These are phyloP conservation scores for Clitocybe nebularis DNA, from an alignment of 1,284 basidiomycete species.

Conservation along the genomic window DNA sequence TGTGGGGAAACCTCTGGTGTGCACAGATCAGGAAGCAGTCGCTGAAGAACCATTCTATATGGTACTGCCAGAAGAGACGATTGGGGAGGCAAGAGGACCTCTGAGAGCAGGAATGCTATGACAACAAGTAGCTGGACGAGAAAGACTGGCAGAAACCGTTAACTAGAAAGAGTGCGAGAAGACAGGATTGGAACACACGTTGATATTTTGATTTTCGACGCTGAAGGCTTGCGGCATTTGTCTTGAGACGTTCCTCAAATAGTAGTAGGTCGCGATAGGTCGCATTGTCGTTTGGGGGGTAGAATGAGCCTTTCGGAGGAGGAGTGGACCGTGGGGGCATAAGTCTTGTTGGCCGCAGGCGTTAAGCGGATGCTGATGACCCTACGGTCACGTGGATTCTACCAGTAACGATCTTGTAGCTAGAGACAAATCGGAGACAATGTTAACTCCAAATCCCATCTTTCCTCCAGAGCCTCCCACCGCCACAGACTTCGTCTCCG, in stretches of 20 bases:
- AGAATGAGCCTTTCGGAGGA: constrained; percentile 44
- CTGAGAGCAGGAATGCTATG: constrained; percentile 70
- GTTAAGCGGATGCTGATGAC: no score
- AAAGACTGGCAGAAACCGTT: constrained; percentile 53
- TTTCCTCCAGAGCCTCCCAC: no score
- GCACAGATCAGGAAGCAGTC: constrained; percentile 48
- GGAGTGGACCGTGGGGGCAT: constrained; percentile 37
- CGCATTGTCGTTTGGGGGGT: constrained; percentile 64
- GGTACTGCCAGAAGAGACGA: constrained; percentile 64
- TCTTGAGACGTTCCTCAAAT: constrained; percentile 96
- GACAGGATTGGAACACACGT: constrained; percentile 47
- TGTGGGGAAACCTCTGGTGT: constrained; percentile 46
- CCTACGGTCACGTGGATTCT: no score
- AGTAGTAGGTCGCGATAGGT: constrained; percentile 89
- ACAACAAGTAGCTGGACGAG: constrained; percentile 64
- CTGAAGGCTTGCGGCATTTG: constrained; percentile 81
- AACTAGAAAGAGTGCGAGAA: constrained; percentile 6
- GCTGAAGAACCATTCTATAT: constrained; percentile 48
- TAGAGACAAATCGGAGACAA: no score
- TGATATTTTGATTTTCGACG: constrained; percentile 85
- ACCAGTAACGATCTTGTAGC: no score
- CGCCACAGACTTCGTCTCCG: no score
- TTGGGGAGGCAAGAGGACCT: constrained; percentile 63
- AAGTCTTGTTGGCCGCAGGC: neutral
- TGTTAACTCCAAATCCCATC: no score